A percentile compares a stretch with the other conserved stretches of the same genome.
Conservation (phyloP, 2,329 filamentous ascomycete genomes). For the Trichoderma polysporum region DNA sequence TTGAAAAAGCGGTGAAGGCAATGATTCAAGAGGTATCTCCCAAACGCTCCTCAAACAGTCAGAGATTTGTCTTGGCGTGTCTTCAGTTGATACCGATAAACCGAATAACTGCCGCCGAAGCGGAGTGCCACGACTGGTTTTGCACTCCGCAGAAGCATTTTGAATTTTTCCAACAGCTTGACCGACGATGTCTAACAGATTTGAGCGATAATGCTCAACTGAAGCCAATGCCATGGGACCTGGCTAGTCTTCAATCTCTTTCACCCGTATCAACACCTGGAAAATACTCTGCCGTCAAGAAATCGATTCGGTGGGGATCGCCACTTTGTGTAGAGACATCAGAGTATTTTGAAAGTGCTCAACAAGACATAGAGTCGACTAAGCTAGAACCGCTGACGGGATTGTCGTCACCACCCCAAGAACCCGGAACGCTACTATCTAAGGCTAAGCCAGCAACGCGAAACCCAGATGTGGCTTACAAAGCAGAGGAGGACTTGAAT, state of each 20-base stretch:
- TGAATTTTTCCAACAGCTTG: constrained; percentile 35
- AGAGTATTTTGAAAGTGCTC: not conserved
- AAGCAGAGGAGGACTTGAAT: not conserved
- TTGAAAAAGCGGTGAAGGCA: constrained; percentile 8
- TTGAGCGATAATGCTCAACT: constrained; percentile 32
- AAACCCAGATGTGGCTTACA: not conserved
- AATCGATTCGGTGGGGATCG: not conserved
- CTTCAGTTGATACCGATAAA: constrained; percentile 30
- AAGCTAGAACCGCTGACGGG: not conserved
- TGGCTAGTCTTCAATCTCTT: constrained; percentile 30
- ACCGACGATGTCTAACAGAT: constrained; percentile 30
- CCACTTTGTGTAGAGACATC: not conserved
- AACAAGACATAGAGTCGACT: not conserved
- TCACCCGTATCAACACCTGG: not conserved
- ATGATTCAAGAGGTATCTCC: constrained; percentile 16
- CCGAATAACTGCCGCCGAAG: constrained; percentile 33
- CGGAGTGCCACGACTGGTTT: constrained; percentile 37
- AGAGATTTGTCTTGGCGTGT: constrained; percentile 35
- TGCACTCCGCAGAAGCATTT: constrained; percentile 33
- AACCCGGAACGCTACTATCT: not conserved
- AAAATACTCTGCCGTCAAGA: not conserved
- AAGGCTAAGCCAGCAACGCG: not conserved
- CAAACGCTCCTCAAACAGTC: constrained; percentile 29
- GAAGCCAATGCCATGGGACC: constrained; percentile 36
- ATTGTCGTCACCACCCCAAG: not conserved